phyloP scores from a whole-genome alignment of 192 early-diverging fungal species.

The Entomortierella parvispora region DNA sequence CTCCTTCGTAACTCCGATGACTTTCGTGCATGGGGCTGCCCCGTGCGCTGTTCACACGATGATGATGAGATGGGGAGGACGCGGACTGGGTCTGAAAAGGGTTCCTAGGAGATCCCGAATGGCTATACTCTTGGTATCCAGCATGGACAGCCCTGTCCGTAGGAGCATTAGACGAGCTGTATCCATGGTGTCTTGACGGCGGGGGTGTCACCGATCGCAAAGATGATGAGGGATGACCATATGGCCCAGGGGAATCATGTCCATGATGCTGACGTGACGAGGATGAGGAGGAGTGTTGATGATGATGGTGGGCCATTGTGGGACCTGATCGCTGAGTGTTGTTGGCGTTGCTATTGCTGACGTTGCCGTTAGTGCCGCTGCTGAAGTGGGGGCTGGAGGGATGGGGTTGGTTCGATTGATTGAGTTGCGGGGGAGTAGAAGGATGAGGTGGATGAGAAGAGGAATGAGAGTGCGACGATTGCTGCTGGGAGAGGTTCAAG shows the following conservation, averaged over 20 bases:
- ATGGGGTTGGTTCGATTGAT: background rate
- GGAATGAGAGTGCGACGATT: background rate
- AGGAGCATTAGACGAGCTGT: background rate
- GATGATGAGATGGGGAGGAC: slow-evolving; percentile 1
- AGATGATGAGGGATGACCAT: slow-evolving; percentile 7
- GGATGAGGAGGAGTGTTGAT: slow-evolving; percentile 10
- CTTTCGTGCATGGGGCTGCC: background rate
- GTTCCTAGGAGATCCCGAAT: background rate
- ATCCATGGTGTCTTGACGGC: slow-evolving; percentile 8
- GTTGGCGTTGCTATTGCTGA: background rate
- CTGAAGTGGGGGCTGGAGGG: background rate
- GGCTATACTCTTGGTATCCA: slow-evolving; percentile 11
- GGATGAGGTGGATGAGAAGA: slow-evolving; percentile 1
- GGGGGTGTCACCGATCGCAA: slow-evolving; percentile 30
- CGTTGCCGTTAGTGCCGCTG: background rate
- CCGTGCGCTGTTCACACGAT: background rate
- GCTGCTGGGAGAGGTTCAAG: background rate
- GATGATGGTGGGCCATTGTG: slow-evolving; percentile 12
- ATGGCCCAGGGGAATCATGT: slow-evolving; percentile 12
- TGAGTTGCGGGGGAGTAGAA: background rate
- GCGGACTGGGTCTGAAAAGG: slow-evolving; percentile 16
- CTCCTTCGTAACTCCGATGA: too few species aligned
- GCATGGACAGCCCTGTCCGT: slow-evolving; percentile 9
- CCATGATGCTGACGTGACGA: slow-evolving; percentile 5
- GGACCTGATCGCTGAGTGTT: slow-evolving; percentile 15